Conservation (phyloP, 148 eudicot genomes). For the Chenopodium suecicum region DNA sequence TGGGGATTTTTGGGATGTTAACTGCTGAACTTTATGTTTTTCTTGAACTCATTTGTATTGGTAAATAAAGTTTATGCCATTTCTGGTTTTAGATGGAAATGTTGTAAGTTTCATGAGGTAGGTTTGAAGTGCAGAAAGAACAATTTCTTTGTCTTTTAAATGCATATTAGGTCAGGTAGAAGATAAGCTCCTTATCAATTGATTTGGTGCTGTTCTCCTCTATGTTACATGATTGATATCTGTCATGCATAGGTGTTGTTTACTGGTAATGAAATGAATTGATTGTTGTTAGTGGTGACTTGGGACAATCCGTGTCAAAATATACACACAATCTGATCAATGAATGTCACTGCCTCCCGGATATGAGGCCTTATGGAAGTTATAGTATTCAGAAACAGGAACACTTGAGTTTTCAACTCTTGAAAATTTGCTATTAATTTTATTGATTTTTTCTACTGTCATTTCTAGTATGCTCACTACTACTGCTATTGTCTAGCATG, state of each 20-base stretch:
- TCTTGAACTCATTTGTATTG: neutral
- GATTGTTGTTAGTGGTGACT: neutral
- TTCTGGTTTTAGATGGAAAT: neutral
- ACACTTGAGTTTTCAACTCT: neutral
- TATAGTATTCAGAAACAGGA: neutral
- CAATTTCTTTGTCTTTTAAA: neutral
- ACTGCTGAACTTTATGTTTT: neutral
- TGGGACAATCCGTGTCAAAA: neutral
- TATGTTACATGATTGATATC: neutral
- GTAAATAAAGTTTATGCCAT: neutral
- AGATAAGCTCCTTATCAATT: neutral
- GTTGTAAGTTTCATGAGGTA: slow-evolving; percentile 11
- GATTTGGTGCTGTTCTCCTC: neutral
- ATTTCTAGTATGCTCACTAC: neutral
- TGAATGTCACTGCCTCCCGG: neutral
- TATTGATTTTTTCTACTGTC: too few relatives aligned
- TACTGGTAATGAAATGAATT: neutral
- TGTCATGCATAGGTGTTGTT: neutral
- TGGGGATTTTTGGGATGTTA: too few relatives aligned
- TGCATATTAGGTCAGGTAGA: neutral
- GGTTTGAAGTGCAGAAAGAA: neutral
- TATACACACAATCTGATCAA: neutral
- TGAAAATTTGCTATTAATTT: too few relatives aligned
- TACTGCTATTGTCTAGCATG: neutral
- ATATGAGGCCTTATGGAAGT: neutral